phyloP scores from a whole-genome alignment of 2,329 filamentous ascomycete genomes.

The Ophiostoma sp. region DNA sequence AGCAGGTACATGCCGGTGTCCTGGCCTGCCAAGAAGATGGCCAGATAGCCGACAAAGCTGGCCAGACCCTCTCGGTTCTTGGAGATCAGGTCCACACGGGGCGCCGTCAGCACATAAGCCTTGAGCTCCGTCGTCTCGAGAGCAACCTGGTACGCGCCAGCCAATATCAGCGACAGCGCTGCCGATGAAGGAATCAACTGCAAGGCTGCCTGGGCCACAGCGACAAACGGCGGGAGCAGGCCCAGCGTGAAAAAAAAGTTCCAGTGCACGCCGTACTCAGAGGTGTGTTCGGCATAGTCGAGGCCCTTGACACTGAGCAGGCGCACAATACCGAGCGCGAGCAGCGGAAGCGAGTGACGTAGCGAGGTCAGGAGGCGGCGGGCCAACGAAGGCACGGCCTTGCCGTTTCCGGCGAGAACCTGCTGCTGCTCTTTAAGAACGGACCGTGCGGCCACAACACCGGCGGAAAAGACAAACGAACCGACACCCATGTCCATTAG shows the following conservation, averaged over 20 bases:
- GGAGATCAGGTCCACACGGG: constrained; percentile 74
- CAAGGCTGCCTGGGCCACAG: constrained; percentile 73
- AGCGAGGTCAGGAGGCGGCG: constrained; percentile 65
- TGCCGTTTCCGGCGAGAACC: constrained; percentile 36
- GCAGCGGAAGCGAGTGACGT: constrained; percentile 78
- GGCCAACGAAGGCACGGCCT: constrained; percentile 46
- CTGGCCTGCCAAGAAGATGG: constrained; percentile 90
- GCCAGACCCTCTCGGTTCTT: constrained; percentile 96
- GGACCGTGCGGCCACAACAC: constrained; percentile 82
- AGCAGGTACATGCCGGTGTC: constrained; percentile 79
- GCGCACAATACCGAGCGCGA: constrained; percentile 76
- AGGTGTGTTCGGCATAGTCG: constrained; percentile 95
- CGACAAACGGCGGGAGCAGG: constrained; percentile 84
- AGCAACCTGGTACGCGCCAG: constrained; percentile 68
- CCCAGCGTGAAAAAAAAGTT: constrained; percentile 99
- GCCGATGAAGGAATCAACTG: constrained; percentile 74
- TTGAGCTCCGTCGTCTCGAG: constrained; percentile 79
- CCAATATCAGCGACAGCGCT: constrained; percentile 68
- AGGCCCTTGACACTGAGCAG: constrained; percentile 88
- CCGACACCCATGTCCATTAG: constrained; percentile 97
- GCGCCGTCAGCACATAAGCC: constrained; percentile 77
- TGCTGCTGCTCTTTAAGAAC: constrained; percentile 63
- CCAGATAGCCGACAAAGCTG: constrained; percentile 88
- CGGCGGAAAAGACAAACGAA: constrained; percentile 93
- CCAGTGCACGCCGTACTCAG: constrained; percentile 98